These are phyloP conservation scores for Claviceps capensis DNA, from an alignment of 2,329 filamentous ascomycete species.

Conservation along the genomic window DNA sequence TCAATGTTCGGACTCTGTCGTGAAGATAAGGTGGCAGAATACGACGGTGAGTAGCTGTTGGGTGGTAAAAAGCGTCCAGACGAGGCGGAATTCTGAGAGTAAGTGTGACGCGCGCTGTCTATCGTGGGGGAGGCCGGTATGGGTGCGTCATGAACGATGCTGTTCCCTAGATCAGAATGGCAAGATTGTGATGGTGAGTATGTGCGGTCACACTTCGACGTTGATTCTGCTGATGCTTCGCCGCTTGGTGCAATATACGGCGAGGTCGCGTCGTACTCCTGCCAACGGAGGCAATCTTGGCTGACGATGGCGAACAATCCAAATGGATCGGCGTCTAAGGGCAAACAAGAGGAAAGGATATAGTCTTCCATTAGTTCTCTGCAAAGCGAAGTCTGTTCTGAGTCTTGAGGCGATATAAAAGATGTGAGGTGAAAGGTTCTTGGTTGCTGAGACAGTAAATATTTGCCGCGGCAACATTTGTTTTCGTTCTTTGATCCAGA, in stretches of 20 bases:
- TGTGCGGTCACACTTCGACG: not conserved
- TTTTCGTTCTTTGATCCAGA: too few relatives aligned
- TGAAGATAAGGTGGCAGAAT: constrained; percentile 3
- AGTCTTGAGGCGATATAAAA: not conserved
- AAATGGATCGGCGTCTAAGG: not conserved
- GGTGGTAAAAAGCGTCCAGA: constrained; percentile 1
- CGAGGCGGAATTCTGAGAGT: constrained; percentile 2
- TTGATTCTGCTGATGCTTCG: constrained; percentile 2
- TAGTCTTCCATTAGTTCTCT: not conserved
- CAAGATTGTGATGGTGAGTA: constrained; percentile 2
- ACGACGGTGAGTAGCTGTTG: constrained; percentile 3
- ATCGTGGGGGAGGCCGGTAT: not conserved
- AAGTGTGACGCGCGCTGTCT: not conserved
- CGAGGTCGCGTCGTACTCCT: constrained; percentile 1
- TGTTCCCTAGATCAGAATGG: constrained; percentile 1
- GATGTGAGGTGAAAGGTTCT: not conserved
- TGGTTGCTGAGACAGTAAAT: too few relatives aligned
- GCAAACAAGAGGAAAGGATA: not conserved
- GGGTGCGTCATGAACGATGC: not conserved
- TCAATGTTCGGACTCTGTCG: constrained; percentile 10
- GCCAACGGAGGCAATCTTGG: not conserved
- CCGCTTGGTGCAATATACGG: not conserved
- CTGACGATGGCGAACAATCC: not conserved
- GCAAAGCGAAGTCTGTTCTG: not conserved
- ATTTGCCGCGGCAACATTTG: too few relatives aligned